phyloP scores from a whole-genome alignment of 1,284 basidiomycete genomes.

The Rhodofomes roseus region DNA sequence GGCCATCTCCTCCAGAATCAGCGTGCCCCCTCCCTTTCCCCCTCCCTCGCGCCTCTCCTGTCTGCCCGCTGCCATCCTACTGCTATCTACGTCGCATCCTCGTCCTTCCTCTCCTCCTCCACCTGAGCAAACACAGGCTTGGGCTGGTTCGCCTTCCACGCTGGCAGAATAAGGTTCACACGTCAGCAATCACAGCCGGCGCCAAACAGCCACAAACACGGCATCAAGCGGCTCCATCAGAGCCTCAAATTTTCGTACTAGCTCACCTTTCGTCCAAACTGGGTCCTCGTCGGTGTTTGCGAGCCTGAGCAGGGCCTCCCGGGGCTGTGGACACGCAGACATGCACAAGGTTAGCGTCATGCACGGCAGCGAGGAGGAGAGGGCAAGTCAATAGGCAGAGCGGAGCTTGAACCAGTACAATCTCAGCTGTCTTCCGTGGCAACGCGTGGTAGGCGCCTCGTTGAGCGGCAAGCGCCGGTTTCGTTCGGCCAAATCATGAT shows the following conservation, averaged over 20 bases:
- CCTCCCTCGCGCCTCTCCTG: constrained; percentile 6
- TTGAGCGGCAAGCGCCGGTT: constrained; percentile 14
- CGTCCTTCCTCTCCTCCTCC: constrained; percentile 50
- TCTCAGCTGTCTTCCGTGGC: constrained; percentile 20
- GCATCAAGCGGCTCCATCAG: constrained; percentile 24
- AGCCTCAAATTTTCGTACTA: constrained; percentile 15
- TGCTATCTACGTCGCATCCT: constrained; percentile 42
- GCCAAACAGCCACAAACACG: constrained; percentile 39
- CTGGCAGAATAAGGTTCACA: constrained; percentile 64
- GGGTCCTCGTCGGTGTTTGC: constrained; percentile 78
- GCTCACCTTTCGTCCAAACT: constrained; percentile 78
- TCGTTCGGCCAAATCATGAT: not conserved
- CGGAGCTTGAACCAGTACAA: constrained; percentile 19
- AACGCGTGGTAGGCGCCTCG: constrained; percentile 23
- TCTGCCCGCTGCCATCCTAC: constrained; percentile 6
- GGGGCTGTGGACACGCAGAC: constrained; percentile 58
- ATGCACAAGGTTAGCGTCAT: constrained; percentile 17
- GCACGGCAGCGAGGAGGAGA: constrained; percentile 16
- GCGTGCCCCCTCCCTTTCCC: constrained; percentile 17
- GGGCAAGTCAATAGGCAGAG: constrained; percentile 5
- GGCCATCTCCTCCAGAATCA: constrained; percentile 31
- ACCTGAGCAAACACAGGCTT: constrained; percentile 67
- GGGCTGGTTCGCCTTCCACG: constrained; percentile 79
- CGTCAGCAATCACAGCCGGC: constrained; percentile 58
- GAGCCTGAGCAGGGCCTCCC: constrained; percentile 94